A percentile compares a stretch with the other conserved stretches of the same genome.
phyloP scores from a whole-genome alignment of 768 basidiomycete genomes.

The Mycena epipterygia region DNA sequence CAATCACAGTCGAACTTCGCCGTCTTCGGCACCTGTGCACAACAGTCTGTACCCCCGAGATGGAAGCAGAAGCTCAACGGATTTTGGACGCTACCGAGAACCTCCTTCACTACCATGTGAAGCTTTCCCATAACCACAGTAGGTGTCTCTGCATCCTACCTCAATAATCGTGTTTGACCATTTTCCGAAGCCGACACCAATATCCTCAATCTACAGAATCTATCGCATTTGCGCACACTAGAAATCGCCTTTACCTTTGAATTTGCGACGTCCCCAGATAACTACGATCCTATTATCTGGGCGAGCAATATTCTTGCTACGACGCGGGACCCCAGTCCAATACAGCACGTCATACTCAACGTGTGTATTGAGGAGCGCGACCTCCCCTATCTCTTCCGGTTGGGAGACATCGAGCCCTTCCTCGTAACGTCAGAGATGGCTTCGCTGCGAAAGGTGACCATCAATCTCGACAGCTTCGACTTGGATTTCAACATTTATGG shows the following conservation, averaged over 20 bases:
- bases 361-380: conserved; percentile 23
- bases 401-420: conserved; percentile 7
- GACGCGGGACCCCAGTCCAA: background rate
- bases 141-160: background rate
- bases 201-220: conserved; percentile 4
- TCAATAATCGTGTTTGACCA: background rate
- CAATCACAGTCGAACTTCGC: background rate
- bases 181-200: conserved; percentile 9
- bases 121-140: conserved; percentile 24
- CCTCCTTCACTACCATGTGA: conserved; percentile 4
- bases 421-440: conserved; percentile 15
- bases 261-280: conserved; percentile 4
- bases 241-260: conserved; percentile 15
- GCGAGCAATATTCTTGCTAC: conserved; percentile 2
- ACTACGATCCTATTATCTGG: conserved; percentile 23
- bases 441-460: conserved; percentile 3
- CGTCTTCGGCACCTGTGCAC: background rate
- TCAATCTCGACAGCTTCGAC: conserved; percentile 11
- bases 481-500: conserved; percentile 17
- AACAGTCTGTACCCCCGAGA: background rate
- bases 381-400: conserved; percentile 1
- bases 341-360: conserved; percentile 22
- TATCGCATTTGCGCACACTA: conserved; percentile 18
- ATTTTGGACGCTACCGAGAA: conserved; percentile 7
- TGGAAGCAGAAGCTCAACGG: conserved; percentile 13